A percentile compares a stretch with the other conserved stretches of the same genome.
phyloP scores from a whole-genome alignment of 106 monocot species.

The Iris macrosiphon region DNA sequence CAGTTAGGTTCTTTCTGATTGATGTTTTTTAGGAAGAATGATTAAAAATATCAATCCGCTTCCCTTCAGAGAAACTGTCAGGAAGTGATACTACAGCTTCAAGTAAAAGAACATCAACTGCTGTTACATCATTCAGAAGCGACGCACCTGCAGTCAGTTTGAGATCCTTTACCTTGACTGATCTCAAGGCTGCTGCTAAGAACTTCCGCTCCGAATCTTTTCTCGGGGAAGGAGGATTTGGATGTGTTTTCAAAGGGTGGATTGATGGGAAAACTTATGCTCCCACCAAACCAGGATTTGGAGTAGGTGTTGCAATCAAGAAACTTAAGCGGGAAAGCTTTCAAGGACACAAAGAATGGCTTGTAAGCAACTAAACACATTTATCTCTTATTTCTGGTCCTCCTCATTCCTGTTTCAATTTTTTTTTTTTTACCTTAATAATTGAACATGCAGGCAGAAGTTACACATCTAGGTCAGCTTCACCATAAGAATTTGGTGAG shows the following conservation, averaged over 20 bases:
- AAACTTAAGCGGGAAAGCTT: conserved; percentile 83
- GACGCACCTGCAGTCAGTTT: conserved; percentile 15
- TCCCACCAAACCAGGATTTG: conserved; percentile 57
- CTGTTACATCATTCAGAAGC: conserved; percentile 16
- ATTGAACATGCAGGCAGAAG: conserved; percentile 56
- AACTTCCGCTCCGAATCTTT: conserved; percentile 75
- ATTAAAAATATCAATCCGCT: background rate
- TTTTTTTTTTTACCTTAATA: background rate
- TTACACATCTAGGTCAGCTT: conserved; percentile 79
- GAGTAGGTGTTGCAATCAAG: conserved; percentile 83
- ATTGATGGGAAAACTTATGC: conserved; percentile 61
- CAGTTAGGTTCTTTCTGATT: background rate
- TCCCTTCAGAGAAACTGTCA: conserved; percentile 13
- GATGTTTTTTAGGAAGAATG: conserved; percentile 2
- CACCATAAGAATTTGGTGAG: conserved; percentile 82
- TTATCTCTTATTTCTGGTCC: background rate
- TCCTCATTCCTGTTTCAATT: background rate
- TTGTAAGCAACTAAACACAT: conserved; percentile 36
- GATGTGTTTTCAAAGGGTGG: conserved; percentile 91
- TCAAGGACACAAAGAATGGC: conserved; percentile 95
- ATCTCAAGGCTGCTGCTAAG: conserved; percentile 62
- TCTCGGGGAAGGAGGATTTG: conserved; percentile 90
- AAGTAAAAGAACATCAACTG: conserved; percentile 5
- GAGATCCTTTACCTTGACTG: conserved; percentile 63
- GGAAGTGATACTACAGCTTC: conserved; percentile 16